Evolutionary conservation across 208 protist species (phyloP).

Genomic region (Trypanosoma conorhini): DNA sequence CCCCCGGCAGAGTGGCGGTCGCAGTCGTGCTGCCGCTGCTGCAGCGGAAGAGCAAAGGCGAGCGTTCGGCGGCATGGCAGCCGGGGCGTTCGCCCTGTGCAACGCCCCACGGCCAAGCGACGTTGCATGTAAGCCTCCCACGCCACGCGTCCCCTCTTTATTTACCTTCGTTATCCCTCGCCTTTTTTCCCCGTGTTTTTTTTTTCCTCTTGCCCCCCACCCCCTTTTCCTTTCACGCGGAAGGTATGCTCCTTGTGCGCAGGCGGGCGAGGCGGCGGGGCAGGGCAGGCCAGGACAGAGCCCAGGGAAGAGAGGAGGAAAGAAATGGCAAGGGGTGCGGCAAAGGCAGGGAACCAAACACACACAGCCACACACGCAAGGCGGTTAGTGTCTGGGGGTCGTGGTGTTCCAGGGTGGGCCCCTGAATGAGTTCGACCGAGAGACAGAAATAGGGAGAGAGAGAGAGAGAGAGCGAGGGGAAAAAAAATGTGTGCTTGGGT

Average conservation of each 20-base stretch:
- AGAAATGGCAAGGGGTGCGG: no score
- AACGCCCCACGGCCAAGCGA: conserved; percentile 3
- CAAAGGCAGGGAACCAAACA: no score
- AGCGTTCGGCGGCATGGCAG: not conserved
- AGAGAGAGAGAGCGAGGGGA: no score
- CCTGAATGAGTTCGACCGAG: no score
- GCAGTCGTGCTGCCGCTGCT: not conserved
- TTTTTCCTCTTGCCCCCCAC: not conserved
- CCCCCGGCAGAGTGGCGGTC: not conserved
- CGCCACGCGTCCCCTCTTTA: not conserved
- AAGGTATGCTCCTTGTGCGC: not conserved
- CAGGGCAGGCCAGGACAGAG: conserved; percentile 19
- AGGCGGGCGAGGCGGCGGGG: conserved; percentile 10
- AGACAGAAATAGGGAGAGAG: no score
- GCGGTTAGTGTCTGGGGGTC: no score
- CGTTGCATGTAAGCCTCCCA: conserved; percentile 5
- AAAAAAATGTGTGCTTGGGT: no score
- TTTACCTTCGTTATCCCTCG: no score
- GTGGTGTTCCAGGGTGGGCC: no score
- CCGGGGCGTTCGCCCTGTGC: not conserved
- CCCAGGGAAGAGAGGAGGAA: no score
- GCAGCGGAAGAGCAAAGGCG: not conserved
- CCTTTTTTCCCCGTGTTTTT: no score
- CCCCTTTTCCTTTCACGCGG: not conserved
- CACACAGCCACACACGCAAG: no score